A percentile compares a stretch with the other conserved stretches of the same genome.
These are phyloP conservation scores for Nitzschia sp. DNA, from an alignment of 108 stramenopile genomes.

Conservation along the genomic window DNA sequence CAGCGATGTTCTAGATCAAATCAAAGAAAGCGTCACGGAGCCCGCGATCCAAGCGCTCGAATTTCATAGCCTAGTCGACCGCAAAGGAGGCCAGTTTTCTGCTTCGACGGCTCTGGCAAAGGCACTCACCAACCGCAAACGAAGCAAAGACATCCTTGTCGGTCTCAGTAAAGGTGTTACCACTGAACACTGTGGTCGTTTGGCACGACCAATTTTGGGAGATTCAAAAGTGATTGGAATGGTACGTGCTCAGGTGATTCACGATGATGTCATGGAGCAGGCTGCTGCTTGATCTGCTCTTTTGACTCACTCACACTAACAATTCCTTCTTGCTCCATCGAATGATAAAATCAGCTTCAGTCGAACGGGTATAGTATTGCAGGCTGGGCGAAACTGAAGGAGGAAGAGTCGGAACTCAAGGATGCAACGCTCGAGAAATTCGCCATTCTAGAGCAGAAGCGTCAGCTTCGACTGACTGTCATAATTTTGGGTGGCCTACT, in stretches of 20 bases:
- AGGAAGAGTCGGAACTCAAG: conserved; percentile 7
- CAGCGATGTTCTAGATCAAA: conserved; percentile 61
- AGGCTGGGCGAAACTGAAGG: conserved; percentile 15
- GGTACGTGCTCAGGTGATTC: conserved; percentile 37
- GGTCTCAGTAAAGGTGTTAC: conserved; percentile 55
- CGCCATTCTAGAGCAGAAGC: not conserved
- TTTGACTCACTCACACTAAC: not conserved
- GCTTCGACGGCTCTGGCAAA: conserved; percentile 1
- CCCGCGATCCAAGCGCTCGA: conserved; percentile 39
- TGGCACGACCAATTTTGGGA: conserved; percentile 68
- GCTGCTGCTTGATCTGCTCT: not conserved
- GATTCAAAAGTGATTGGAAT: conserved; percentile 69
- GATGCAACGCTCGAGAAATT: not conserved
- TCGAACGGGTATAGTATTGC: conserved; percentile 7
- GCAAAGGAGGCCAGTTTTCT: not conserved
- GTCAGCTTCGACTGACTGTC: not conserved
- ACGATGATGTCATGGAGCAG: not conserved
- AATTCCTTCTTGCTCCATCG: not conserved
- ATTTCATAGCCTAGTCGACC: conserved; percentile 35
- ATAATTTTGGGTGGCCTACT: not conserved
- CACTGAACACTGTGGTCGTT: conserved; percentile 36
- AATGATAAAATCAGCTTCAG: conserved; percentile 14
- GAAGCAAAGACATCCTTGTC: conserved; percentile 54
- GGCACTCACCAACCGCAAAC: conserved; percentile 1
- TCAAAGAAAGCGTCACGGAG: conserved; percentile 68